phyloP scores from a whole-genome alignment of 2,329 filamentous ascomycete species.

The Penicillium capsulatum region DNA sequence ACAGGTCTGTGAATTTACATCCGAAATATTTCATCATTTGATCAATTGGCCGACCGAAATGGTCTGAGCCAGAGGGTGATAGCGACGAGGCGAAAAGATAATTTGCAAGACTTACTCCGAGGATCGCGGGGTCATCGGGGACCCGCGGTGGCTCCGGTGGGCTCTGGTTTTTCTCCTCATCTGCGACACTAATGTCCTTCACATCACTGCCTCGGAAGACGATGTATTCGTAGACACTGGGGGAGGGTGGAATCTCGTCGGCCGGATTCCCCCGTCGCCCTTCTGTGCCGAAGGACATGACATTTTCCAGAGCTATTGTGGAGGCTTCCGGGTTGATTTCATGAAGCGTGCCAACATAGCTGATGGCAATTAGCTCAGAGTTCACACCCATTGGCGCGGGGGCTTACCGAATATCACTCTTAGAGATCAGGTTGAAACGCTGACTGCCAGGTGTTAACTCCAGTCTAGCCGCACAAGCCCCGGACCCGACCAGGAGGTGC shows the following conservation, averaged over 20 bases:
- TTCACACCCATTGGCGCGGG: constrained; percentile 11
- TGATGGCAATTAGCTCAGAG: constrained; percentile 45
- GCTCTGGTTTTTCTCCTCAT: constrained; percentile 66
- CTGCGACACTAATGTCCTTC: constrained; percentile 93
- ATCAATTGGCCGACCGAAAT: constrained; percentile 23
- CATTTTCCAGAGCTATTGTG: constrained; percentile 95
- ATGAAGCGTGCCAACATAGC: constrained; percentile 92
- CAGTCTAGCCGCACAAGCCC: constrained; percentile 34
- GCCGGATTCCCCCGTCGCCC: constrained; percentile 73
- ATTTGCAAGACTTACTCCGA: constrained; percentile 74
- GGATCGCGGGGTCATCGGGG: constrained; percentile 92
- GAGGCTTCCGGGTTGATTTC: constrained; percentile 98
- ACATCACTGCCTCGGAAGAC: constrained; percentile 98
- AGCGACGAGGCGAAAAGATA: constrained; percentile 4
- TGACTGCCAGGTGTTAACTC: constrained; percentile 56
- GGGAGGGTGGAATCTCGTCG: constrained; percentile 77
- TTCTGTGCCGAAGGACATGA: constrained; percentile 90
- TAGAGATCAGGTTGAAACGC: constrained; percentile 93
- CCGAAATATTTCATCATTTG: constrained; percentile 84
- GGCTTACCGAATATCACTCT: constrained; percentile 89
- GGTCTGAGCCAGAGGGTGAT: constrained; percentile 6
- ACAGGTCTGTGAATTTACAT: constrained; percentile 79
- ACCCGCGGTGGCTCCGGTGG: constrained; percentile 72
- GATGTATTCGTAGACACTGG: constrained; percentile 95
- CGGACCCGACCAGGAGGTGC: constrained; percentile 28